Conservation (phyloP, 2,329 filamentous ascomycete species). For the Aureobasidium sp. region DNA sequence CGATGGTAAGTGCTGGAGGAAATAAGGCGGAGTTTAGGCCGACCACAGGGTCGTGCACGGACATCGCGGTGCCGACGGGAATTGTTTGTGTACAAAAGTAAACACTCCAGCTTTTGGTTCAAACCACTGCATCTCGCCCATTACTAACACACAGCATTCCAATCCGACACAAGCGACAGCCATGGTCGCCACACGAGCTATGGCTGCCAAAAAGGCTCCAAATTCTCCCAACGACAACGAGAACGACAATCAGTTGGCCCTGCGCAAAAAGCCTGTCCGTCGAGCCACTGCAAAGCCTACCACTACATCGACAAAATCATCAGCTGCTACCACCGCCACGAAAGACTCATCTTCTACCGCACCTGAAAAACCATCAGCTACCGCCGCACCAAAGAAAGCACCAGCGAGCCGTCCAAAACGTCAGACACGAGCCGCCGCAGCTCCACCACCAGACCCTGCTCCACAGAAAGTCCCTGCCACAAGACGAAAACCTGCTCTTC, state of each 20-base stretch:
- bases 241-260: conserved; percentile 12
- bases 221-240: conserved; percentile 16
- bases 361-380: conserved; percentile 1
- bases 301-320: background rate
- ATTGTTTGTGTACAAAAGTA: conserved; percentile 7
- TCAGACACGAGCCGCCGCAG: conserved; percentile 12
- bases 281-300: conserved; percentile 20
- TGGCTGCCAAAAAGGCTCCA: conserved; percentile 22
- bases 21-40: background rate
- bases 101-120: background rate
- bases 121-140: background rate
- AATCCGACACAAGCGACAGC: background rate
- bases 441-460: background rate
- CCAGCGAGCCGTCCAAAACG: background rate
- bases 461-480: background rate
- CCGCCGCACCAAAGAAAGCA: background rate
- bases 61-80: background rate
- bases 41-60: background rate
- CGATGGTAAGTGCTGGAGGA: background rate
- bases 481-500: conserved; percentile 1
- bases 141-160: background rate
- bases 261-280: conserved; percentile 28
- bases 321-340: background rate
- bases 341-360: background rate
- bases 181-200: conserved; percentile 30